Evolutionary conservation across 257 asterid genomes (phyloP).

Genomic region (Solanum chilense): DNA sequence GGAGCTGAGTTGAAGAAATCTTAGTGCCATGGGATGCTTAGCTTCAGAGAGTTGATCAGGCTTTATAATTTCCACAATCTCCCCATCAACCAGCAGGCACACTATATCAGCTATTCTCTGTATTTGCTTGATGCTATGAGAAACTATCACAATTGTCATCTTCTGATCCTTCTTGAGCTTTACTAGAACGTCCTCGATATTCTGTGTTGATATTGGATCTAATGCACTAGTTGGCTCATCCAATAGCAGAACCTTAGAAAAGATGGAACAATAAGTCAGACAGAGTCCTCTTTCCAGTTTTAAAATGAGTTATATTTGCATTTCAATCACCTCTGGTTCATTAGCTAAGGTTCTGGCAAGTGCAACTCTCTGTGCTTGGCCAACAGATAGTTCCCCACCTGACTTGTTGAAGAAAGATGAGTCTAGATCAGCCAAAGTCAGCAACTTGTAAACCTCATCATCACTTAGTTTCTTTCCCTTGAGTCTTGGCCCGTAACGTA

Average conservation of each 20-base stretch:
- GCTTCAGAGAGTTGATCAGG: constrained; percentile 55
- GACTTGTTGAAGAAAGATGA: constrained; percentile 47
- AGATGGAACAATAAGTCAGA: background rate
- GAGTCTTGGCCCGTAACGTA: constrained; percentile 61
- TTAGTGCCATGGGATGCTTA: constrained; percentile 62
- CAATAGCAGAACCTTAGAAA: constrained; percentile 43
- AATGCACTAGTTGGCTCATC: constrained; percentile 82
- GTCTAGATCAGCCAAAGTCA: constrained; percentile 67
- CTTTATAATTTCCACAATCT: constrained; percentile 52
- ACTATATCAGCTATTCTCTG: constrained; percentile 63
- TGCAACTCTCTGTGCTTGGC: constrained; percentile 85
- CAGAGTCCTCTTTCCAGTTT: background rate
- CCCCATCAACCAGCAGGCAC: constrained; percentile 62
- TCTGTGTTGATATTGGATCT: constrained; percentile 74
- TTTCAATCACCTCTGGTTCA: constrained; percentile 47
- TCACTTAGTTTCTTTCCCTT: constrained; percentile 47
- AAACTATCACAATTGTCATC: constrained; percentile 46
- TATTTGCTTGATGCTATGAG: constrained; percentile 70
- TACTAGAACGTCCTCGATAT: constrained; percentile 51
- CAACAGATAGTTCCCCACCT: constrained; percentile 61
- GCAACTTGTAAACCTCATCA: constrained; percentile 40
- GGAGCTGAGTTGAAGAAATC: constrained; percentile 57
- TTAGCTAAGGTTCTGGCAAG: constrained; percentile 78
- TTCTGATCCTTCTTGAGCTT: constrained; percentile 47
- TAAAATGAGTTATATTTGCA: background rate